Base-by-base conservation (phyloP, 495 filamentous ascomycete species). In the Margaritispora aquatica region DNA sequence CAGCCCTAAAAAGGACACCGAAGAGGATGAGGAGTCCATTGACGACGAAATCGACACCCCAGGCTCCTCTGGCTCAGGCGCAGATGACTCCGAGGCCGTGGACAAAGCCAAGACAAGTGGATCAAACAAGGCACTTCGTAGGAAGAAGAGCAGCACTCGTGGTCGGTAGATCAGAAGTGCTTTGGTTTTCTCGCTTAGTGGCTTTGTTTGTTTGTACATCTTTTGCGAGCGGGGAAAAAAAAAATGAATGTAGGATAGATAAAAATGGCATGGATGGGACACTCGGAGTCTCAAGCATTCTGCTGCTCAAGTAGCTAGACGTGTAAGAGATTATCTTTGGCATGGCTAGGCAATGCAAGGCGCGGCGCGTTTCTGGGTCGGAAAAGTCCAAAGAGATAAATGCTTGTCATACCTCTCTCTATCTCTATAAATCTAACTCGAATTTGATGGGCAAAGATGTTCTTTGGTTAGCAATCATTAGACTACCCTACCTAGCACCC, bases 31-130 rank as follows among this genome's bases (percentile, higher is more conserved):
- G 15, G 63, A 75, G 15, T 55, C 69, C 55, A 69, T 75, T 11
- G 68, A 69, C 21, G 60, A 51, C 21, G 73, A 75, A 21, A 70
- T 70, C 10, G 72, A 74, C 17, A 66, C 64, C 11, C 72, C 58
- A 31, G 44, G 47, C 53, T 66, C 74, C 36, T 74, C 74, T 15
- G 77, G 73, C 63, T 80, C 78, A 0, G 74, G 73, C 15, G 53
- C 64, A 47, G 80, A 81, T 31, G 80, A 81, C 61, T 83, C 80
- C 67, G 80, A 83, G 69, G 65, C 81, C 29, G 69, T 83, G n/a
- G 79, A 77, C 61, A 76, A 80, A 74, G 71, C 77, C 71, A 65
- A 65, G 61, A 66, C 60, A 50, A 68, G 66, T 49, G 66, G 66
- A 7, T 59, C 36, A 13, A 58, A 59, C 11, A 64, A 62, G 31